Conservation (phyloP, 495 filamentous ascomycete species). For the Hypoxylon lienhwacheense region DNA sequence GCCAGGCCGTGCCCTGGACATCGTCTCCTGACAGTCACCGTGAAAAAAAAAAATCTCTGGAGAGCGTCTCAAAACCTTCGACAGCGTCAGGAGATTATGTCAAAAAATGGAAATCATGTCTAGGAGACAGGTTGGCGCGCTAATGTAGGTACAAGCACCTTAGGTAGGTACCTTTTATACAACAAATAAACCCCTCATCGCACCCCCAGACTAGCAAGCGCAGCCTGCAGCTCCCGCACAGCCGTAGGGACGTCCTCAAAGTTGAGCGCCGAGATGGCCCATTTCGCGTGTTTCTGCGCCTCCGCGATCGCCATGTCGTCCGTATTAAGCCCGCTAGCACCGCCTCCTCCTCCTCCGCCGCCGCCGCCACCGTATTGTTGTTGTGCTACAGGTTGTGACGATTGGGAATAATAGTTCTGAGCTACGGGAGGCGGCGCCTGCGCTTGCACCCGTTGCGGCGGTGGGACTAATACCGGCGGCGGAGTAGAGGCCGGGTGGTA, state of each 20-base stretch:
- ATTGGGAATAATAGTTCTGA: constrained; percentile 22
- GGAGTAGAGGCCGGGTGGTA: constrained; percentile 24
- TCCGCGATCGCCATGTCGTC: constrained; percentile 76
- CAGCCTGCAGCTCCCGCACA: constrained; percentile 77
- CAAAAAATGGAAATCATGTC: no score
- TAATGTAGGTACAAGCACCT: neutral
- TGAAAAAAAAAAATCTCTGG: no score
- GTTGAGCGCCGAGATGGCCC: constrained; percentile 94
- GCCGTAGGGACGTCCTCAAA: constrained; percentile 95
- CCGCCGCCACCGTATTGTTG: constrained; percentile 25
- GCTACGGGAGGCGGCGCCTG: constrained; percentile 17
- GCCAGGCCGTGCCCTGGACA: no score
- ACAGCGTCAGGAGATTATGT: no score
- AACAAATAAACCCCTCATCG: constrained; percentile 16
- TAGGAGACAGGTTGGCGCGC: no score
- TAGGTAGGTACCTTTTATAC: neutral
- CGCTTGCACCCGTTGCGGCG: constrained; percentile 20
- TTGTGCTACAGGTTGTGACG: constrained; percentile 22
- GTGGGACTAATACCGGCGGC: constrained; percentile 18
- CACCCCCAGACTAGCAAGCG: constrained; percentile 68
- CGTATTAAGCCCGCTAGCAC: constrained; percentile 26
- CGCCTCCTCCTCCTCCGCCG: no score
- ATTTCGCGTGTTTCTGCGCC: constrained; percentile 94
- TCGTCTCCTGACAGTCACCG: no score
- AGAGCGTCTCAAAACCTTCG: no score